Evolutionary conservation across 345 rosid species (phyloP), one percentile per base, ranked within the genome.

Genomic region (Gossypioides kirkii): DNA sequence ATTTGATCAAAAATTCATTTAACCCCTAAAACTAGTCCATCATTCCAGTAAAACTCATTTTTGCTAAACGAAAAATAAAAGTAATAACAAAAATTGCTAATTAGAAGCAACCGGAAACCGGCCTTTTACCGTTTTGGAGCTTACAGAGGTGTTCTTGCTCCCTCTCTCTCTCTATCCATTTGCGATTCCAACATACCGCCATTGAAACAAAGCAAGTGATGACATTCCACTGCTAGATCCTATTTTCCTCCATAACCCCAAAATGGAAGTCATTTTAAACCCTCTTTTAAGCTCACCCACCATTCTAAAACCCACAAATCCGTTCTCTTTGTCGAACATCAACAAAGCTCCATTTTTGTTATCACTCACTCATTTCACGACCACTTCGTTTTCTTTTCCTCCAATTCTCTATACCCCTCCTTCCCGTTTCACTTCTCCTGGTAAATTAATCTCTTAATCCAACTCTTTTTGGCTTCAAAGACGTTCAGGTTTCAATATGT

Each of bases 371-470:
- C 45, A 5, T 46, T 12, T 61, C 10, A 3, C 76, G 3, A 3
- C 65, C 17, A 47, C 59, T 73, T 26, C 77, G 42, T 20, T 77
- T 74, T 43, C 55, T 38, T 43, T 62, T 66, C 23, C 65, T 43
- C 2, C 62, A 22, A 64, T 64, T 64, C 52, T 43, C 36, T 65
- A 20, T 54, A 16, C 77, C 45, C 2, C 56, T 71, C 43, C 72
- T 38, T 42, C 32, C 63, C 84, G 80, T 58, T 78, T 56, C 55
- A 22, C n/a, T 73, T 73, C 76, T 10, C 75, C 82, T 10, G 74
- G 89, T 89, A 78, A 76, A 69, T 56, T 67, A 18, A 32, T 32
- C 7, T 32, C 38, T 32, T 32, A 45, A 43, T 79, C 42, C 65
- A 14, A 13, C 5, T 43, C 9, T 23, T 55, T 55, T 8, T 55